Evolutionary conservation across 768 basidiomycete species (phyloP), one percentile per base, ranked within the genome.

Genomic region (Russula dissimulans): DNA sequence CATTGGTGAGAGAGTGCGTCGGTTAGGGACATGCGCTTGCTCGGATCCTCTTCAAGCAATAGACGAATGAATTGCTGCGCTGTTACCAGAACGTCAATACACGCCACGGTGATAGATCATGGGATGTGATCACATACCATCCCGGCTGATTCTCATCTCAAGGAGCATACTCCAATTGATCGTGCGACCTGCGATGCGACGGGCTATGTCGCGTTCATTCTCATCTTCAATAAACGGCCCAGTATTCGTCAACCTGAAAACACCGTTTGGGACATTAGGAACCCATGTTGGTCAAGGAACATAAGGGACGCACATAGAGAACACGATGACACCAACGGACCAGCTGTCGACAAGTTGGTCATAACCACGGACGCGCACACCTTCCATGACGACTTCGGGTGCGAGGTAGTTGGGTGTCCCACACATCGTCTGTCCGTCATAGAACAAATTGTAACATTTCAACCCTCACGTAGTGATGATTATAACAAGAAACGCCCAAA

Each of bases 321-420:
- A 98, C 1, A 97, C 82, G 55, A 98, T 97, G 22, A 97, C 92
- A 6, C 97, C 95, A 11, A 94, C 82, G 48, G 91, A 95, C 94
- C 94, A 99, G 63, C 91, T 92, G 69, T 99, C 97, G 52, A 98
- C 97, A 18, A 88, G 75, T 59, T 86, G 82, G 67, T 88, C 86
- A 68, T 99, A 98, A 3, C 94, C 95, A 57, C 81, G 75, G 32
- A 77, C 72, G 45, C 79, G 75, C 46, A 77, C 71, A 4, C 68
- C 52, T 63, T 87, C 85, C 62, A 74, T 75, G 51, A 97, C 88
- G 36, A 99, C 91, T 66, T 97, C 95, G 1, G 92, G 92, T 1
- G 93, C 94, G 5, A 97, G 84, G 70, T 97, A 97, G 65, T 83
- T 85, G 0, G 95, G 95, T 0, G 97, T 99, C 4, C 95, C 95